Evolutionary conservation across 805 yeast genomes (phyloP).

Genomic region (Starmerella gropengiesseri): DNA sequence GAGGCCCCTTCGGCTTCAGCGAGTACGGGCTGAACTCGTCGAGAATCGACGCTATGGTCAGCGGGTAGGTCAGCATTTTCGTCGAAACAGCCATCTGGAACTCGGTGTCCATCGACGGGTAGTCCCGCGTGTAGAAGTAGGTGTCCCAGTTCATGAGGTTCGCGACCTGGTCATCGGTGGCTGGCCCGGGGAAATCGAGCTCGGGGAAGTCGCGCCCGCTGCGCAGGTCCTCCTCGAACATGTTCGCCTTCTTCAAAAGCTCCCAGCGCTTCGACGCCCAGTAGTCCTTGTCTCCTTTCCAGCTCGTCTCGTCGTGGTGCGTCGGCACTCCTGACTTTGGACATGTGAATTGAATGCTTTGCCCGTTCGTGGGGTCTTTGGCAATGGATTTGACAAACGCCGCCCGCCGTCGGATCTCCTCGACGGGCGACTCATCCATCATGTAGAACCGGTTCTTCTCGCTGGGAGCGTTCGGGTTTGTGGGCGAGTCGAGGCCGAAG

Average conservation of each 20-base stretch:
- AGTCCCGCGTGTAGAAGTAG: conserved; percentile 82
- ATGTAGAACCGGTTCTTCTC: conserved; percentile 64
- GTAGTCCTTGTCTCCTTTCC: conserved; percentile 70
- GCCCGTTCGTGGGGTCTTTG: conserved; percentile 78
- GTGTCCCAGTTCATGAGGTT: conserved; percentile 86
- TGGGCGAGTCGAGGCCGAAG: conserved; percentile 22
- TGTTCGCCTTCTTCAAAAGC: conserved; percentile 71
- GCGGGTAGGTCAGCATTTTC: conserved; percentile 85
- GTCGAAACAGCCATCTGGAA: conserved; percentile 92
- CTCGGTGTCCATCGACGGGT: conserved; percentile 93
- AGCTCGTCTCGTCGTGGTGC: conserved; percentile 80
- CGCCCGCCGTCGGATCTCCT: conserved; percentile 80
- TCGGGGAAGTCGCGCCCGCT: conserved; percentile 92
- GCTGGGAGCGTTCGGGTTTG: conserved; percentile 37
- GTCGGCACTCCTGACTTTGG: conserved; percentile 95
- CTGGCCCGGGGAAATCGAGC: conserved; percentile 80
- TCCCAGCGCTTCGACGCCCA: conserved; percentile 59
- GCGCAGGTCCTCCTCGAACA: conserved; percentile 88
- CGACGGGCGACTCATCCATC: conserved; percentile 89
- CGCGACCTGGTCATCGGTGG: conserved; percentile 58
- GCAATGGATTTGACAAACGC: conserved; percentile 82
- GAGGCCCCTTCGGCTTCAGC: conserved; percentile 71
- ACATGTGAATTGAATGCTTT: conserved; percentile 73
- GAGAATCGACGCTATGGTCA: conserved; percentile 73
- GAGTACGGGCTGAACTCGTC: conserved; percentile 81